Conservation (phyloP, 352 stramenopile species). For the Phytopythium montanum region DNA sequence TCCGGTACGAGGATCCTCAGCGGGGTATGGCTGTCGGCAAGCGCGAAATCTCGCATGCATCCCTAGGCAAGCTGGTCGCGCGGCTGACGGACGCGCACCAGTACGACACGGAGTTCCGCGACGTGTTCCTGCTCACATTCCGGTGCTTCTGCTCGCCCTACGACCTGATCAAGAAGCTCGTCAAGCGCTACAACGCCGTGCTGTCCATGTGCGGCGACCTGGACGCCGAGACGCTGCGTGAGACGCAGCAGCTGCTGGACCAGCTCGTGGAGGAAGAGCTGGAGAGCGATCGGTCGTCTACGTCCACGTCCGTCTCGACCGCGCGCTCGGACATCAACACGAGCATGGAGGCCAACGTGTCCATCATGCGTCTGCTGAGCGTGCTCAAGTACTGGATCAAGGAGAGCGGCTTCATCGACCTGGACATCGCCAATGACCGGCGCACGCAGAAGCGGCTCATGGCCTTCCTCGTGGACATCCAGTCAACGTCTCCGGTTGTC, state of each 20-base stretch:
- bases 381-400: slow-evolving; percentile 90
- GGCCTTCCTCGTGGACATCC: slow-evolving; percentile 69
- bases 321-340: slow-evolving; percentile 78
- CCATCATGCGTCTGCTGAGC: slow-evolving; percentile 83
- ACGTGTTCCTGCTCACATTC: slow-evolving; percentile 84
- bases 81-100: slow-evolving; percentile 82
- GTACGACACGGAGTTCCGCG: slow-evolving; percentile 84
- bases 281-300: slow-evolving; percentile 44
- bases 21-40: slow-evolving; percentile 57
- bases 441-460: slow-evolving; percentile 75
- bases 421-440: slow-evolving; percentile 62
- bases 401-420: slow-evolving; percentile 80
- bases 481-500: slow-evolving; percentile 63
- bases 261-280: slow-evolving; percentile 69
- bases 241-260: slow-evolving; percentile 61
- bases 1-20: slow-evolving; percentile 66
- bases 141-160: slow-evolving; percentile 79
- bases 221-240: slow-evolving; percentile 43
- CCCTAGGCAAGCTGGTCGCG: slow-evolving; percentile 77
- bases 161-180: slow-evolving; percentile 87
- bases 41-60: slow-evolving; percentile 84
- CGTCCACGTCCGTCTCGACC: slow-evolving; percentile 59
- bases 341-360: slow-evolving; percentile 76
- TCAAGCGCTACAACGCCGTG: slow-evolving; percentile 82
- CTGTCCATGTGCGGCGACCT: slow-evolving; percentile 49